Percentiles rank a stretch among this genome's conserved stretches.
phyloP scores from a whole-genome alignment of 768 basidiomycete species.

The Lentinula guzmanii region DNA sequence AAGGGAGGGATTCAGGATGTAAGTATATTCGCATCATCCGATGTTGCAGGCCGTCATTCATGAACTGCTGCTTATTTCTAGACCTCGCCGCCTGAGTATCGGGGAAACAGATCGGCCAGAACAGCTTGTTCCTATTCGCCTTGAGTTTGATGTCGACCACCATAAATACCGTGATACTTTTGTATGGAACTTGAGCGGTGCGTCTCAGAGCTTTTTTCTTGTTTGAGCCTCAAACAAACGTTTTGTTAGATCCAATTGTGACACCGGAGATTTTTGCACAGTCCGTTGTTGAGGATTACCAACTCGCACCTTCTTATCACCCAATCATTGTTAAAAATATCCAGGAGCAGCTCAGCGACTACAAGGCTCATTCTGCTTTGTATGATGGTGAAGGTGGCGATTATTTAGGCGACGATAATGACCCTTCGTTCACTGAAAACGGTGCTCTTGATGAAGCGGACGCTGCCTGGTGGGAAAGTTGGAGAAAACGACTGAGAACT shows the following conservation, averaged over 20 bases:
- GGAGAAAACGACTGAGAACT: conserved; percentile 51
- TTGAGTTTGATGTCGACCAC: conserved; percentile 94
- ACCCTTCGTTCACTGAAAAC: conserved; percentile 8
- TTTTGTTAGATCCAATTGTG: conserved; percentile 67
- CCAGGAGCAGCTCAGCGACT: conserved; percentile 83
- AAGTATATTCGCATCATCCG: conserved; percentile 27
- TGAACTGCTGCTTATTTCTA: conserved; percentile 16
- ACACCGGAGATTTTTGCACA: conserved; percentile 90
- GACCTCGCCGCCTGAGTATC: conserved; percentile 53
- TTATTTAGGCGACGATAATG: conserved; percentile 18
- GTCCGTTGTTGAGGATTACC: conserved; percentile 87
- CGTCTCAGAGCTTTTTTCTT: conserved; percentile 16
- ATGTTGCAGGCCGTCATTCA: conserved; percentile 1
- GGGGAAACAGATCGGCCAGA: conserved; percentile 64
- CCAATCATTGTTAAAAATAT: conserved; percentile 72
- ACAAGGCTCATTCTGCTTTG: conserved; percentile 56
- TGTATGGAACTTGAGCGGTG: conserved; percentile 94
- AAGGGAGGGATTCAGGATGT: conserved; percentile 74
- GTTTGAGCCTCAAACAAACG: background rate
- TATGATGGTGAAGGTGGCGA: conserved; percentile 43
- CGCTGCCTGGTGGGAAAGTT: conserved; percentile 63
- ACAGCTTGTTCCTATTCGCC: conserved; percentile 86
- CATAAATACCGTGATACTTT: conserved; percentile 95
- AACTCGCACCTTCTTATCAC: conserved; percentile 60
- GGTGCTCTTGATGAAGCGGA: conserved; percentile 47